phyloP scores from a whole-genome alignment of 345 rosid species.

The Eutrema yunnanense region DNA sequence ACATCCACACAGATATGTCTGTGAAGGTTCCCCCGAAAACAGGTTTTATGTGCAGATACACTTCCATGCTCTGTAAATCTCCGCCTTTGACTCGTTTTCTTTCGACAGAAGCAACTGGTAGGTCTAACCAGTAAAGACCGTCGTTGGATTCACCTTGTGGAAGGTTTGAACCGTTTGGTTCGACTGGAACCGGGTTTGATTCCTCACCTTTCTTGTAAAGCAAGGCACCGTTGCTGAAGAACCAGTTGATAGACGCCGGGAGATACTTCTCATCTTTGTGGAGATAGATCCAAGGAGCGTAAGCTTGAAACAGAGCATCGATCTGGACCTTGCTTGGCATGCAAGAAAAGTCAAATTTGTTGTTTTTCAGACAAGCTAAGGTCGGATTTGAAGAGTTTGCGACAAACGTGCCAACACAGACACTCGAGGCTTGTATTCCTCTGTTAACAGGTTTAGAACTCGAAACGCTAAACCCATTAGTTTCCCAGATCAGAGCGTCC shows the following conservation, averaged over 20 bases:
- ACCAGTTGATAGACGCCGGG: conserved; percentile 71
- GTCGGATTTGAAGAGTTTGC: conserved; percentile 19
- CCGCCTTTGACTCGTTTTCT: conserved; percentile 60
- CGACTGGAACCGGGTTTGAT: conserved; percentile 44
- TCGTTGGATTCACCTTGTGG: conserved; percentile 80
- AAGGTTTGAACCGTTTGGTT: conserved; percentile 59
- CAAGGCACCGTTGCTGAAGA: conserved; percentile 58
- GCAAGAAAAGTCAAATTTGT: conserved; percentile 31
- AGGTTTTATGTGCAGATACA: conserved; percentile 66
- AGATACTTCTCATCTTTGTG: conserved; percentile 69
- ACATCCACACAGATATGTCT: conserved; percentile 69
- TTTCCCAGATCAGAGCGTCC: conserved; percentile 56
- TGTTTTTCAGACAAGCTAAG: conserved; percentile 58
- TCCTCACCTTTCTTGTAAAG: conserved; percentile 59
- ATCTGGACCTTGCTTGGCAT: conserved; percentile 63
- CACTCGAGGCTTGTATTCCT: conserved; percentile 45
- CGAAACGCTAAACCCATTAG: conserved; percentile 39
- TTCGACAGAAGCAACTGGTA: conserved; percentile 40
- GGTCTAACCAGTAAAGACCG: conserved; percentile 77
- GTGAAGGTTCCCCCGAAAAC: conserved; percentile 68
- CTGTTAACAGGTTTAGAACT: conserved; percentile 38
- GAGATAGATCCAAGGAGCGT: conserved; percentile 59
- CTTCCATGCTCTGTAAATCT: conserved; percentile 42
- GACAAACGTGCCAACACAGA: conserved; percentile 58
- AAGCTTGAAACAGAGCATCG: conserved; percentile 45